Base-by-base conservation (phyloP, 192 early-diverging fungal genomes). In the Coemansia aciculifera region DNA sequence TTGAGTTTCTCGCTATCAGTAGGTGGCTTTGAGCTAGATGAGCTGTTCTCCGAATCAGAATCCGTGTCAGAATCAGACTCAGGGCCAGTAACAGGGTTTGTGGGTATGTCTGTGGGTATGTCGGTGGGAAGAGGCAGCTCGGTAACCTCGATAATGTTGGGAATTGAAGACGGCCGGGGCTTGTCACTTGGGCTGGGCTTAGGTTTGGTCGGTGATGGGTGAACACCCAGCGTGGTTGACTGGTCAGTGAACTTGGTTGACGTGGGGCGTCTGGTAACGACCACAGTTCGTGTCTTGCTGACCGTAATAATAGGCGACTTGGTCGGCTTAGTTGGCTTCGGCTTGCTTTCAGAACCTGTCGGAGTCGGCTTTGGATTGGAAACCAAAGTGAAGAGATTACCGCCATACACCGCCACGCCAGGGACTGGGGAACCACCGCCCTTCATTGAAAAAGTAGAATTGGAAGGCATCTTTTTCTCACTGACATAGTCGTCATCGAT, bases 361-460 rank as follows among this genome's bases (percentile, higher is more conserved):
- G n/a, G 59, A 0, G 32, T 59, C 4, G 72, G 66, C 57, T 44
- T 57, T n/a, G 23, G 19, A 13, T 31, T 15, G 3, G 29, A 0
- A 8, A 72, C 46, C 5, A 71, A 27, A 3, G 63, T 29, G 43
- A 72, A 80, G 9, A 80, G 59, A 49, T 80, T 62, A 5, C 78
- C 78, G 36, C 68, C 66, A 34, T 72, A 80, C 31, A 44, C 49
- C 24, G 57, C 36, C 6, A 80, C 66, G 4, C 68, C 56, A 6
- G 66, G 69, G 12, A 64, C 34, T 12, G 27, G 15, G 6, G 54
- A 32, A 13, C 7, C 29, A 3, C 6, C 29, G 12, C 4, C 13
- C 6, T 57, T 57, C 54, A 57, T 57, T n/a, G 54, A 32, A 13
- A 57, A 57, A 32, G 54, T 57, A 7, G 42, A 31, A 9, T 64